phyloP scores from a whole-genome alignment of 2,329 filamentous ascomycete genomes.

The Domatiomyces catenatus region DNA sequence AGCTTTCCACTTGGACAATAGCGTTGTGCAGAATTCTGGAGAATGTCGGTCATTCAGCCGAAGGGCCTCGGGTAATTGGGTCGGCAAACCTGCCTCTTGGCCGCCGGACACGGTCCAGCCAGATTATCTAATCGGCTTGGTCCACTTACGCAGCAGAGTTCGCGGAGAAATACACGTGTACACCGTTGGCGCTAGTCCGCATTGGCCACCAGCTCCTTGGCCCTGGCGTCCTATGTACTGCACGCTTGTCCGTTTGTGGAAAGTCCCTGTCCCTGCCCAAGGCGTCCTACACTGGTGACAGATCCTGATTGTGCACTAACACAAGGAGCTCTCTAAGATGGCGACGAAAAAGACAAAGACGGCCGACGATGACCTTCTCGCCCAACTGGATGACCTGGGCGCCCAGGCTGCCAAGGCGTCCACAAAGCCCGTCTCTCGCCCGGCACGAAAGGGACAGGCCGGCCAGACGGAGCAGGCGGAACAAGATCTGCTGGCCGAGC shows the following conservation, averaged over 20 bases:
- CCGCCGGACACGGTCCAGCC: no score
- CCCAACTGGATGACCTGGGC: slow-evolving; percentile 34
- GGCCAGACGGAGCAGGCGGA: slow-evolving; percentile 26
- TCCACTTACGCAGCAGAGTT: no score
- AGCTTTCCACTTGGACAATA: not conserved
- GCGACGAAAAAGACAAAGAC: slow-evolving; percentile 20
- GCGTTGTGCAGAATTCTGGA: not conserved
- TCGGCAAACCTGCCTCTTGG: not conserved
- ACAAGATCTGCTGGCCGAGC: slow-evolving; percentile 71
- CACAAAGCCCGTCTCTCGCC: slow-evolving; percentile 18
- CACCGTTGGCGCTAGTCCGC: no score
- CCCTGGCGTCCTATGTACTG: not conserved
- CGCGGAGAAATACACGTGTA: no score
- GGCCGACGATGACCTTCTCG: slow-evolving; percentile 35
- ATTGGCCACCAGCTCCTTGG: not conserved
- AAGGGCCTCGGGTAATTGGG: not conserved
- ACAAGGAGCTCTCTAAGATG: slow-evolving; percentile 10
- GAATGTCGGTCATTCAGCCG: not conserved
- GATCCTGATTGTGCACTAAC: no score
- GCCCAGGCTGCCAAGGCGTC: slow-evolving; percentile 23
- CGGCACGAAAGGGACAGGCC: slow-evolving; percentile 11
- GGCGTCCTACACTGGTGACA: no score
- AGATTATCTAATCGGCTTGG: no score
- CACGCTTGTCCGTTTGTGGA: not conserved
- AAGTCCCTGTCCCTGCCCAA: no score